phyloP scores from a whole-genome alignment of 2,329 filamentous ascomycete species.

The Aspergillus tubingensis region DNA sequence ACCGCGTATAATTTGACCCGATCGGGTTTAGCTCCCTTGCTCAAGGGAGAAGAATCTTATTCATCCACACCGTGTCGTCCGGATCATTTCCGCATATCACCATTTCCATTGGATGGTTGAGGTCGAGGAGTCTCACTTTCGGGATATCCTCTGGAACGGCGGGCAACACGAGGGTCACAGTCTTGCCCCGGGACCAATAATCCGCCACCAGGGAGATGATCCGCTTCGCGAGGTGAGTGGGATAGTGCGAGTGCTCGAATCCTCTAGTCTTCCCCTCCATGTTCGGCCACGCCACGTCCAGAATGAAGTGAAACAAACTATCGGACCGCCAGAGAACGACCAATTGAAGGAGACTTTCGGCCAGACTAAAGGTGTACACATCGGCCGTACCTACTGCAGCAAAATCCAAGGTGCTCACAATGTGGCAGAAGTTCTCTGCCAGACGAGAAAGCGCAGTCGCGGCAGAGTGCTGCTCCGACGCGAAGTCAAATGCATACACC shows the following conservation, averaged over 20 bases:
- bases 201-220: slow-evolving; percentile 19
- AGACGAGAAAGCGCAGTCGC: not conserved
- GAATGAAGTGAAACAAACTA: slow-evolving; percentile 7
- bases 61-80: slow-evolving; percentile 2
- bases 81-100: slow-evolving; percentile 11
- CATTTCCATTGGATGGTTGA: slow-evolving; percentile 7
- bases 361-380: slow-evolving; percentile 18
- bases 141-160: slow-evolving; percentile 16
- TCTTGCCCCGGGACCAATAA: slow-evolving; percentile 7
- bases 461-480: not conserved
- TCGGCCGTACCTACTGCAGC: slow-evolving; percentile 7
- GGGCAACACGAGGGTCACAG: slow-evolving; percentile 5
- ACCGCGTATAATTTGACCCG: too few species aligned
- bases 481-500: not conserved
- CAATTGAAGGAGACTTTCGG: slow-evolving; percentile 15
- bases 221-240: slow-evolving; percentile 25
- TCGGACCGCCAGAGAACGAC: slow-evolving; percentile 8
- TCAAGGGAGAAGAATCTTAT: slow-evolving; percentile 1
- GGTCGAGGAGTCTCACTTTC: slow-evolving; percentile 16
- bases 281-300: slow-evolving; percentile 23
- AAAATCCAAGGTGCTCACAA: slow-evolving; percentile 6
- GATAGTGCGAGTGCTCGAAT: slow-evolving; percentile 27
- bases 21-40: too few species aligned
- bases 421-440: not conserved
- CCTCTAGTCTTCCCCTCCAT: slow-evolving; percentile 19